phyloP scores from a whole-genome alignment of 2,329 filamentous ascomycete species.

The Hypoxylon sp. region DNA sequence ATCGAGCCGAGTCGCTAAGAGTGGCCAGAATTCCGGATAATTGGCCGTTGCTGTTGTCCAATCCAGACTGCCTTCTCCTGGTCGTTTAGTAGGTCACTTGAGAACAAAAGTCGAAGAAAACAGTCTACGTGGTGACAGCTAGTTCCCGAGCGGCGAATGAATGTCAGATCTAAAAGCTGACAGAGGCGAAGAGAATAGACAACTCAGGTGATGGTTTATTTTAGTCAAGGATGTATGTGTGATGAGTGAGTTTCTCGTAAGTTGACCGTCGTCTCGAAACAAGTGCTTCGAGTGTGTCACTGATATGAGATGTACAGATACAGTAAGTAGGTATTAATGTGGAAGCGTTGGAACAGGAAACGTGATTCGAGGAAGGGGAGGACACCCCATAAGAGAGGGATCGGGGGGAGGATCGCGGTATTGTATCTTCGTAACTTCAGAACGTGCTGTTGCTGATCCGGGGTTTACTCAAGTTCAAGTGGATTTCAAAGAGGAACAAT shows the following conservation, averaged over 20 bases:
- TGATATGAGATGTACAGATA: conserved; percentile 24
- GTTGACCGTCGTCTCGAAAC: conserved; percentile 23
- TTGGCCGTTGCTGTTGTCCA: conserved; percentile 33
- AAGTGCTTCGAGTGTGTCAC: conserved; percentile 14
- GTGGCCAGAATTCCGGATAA: conserved; percentile 37
- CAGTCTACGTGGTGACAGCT: conserved; percentile 28
- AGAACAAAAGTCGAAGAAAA: conserved; percentile 17
- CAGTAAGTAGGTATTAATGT: conserved; percentile 27
- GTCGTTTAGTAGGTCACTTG: conserved; percentile 17
- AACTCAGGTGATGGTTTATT: no score
- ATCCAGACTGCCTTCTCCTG: conserved; percentile 12
- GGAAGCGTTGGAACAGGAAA: conserved; percentile 25
- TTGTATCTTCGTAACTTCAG: conserved; percentile 29
- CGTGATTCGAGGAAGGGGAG: conserved; percentile 34
- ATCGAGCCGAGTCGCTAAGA: conserved; percentile 35
- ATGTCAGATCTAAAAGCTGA: conserved; percentile 38
- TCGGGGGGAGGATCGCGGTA: conserved; percentile 29
- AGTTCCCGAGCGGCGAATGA: conserved; percentile 23
- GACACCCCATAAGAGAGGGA: conserved; percentile 16
- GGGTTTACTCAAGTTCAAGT: no score
- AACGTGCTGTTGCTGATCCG: no score
- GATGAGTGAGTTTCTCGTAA: conserved; percentile 24
- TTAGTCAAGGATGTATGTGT: no score
- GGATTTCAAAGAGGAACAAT: conserved; percentile 10
- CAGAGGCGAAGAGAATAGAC: conserved; percentile 22